Percentiles rank a stretch among this genome's conserved stretches.
Evolutionary conservation across 2,329 filamentous ascomycete species (phyloP).

Genomic region (Exophiala phaeomuriformis): DNA sequence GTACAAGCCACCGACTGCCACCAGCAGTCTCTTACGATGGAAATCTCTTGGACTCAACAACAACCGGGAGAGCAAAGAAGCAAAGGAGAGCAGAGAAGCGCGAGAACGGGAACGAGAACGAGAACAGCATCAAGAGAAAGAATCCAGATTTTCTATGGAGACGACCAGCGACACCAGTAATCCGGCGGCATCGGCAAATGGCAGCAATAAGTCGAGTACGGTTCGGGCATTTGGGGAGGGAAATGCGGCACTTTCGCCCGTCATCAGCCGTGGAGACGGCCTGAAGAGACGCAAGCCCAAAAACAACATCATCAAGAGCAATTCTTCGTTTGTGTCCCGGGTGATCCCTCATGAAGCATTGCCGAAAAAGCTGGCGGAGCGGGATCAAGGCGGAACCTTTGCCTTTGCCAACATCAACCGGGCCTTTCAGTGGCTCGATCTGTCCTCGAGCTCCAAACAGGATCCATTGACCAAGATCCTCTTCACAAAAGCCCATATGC

Average conservation of each 20-base stretch:
- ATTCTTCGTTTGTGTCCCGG: slow-evolving; percentile 95
- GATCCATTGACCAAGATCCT: slow-evolving; percentile 93
- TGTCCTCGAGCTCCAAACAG: slow-evolving; percentile 62
- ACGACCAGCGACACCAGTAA: slow-evolving; percentile 49
- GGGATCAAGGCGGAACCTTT: slow-evolving; percentile 70
- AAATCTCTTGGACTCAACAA: slow-evolving; percentile 23
- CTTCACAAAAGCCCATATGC: slow-evolving; percentile 90
- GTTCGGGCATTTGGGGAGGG: slow-evolving; percentile 74
- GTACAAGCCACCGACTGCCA: slow-evolving; percentile 49
- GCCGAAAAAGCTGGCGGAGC: slow-evolving; percentile 70
- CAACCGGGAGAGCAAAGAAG: slow-evolving; percentile 33
- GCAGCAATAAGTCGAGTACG: slow-evolving; percentile 33
- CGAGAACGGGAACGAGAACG: slow-evolving; percentile 41
- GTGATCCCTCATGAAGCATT: slow-evolving; percentile 84
- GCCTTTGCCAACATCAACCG: slow-evolving; percentile 94
- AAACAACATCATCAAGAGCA: slow-evolving; percentile 97
- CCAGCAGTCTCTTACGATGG: slow-evolving; percentile 35
- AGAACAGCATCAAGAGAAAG: slow-evolving; percentile 41
- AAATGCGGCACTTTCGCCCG: slow-evolving; percentile 63
- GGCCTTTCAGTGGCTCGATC: slow-evolving; percentile 91
- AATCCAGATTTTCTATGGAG: slow-evolving; percentile 55
- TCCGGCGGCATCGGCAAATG: slow-evolving; percentile 38
- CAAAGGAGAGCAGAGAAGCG: slow-evolving; percentile 44
- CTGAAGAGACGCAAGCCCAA: slow-evolving; percentile 85
- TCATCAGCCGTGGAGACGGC: slow-evolving; percentile 58